Evolutionary conservation across 768 basidiomycete species (phyloP), one percentile per base, ranked within the genome.

Genomic region (Tricholoma furcatifolium): DNA sequence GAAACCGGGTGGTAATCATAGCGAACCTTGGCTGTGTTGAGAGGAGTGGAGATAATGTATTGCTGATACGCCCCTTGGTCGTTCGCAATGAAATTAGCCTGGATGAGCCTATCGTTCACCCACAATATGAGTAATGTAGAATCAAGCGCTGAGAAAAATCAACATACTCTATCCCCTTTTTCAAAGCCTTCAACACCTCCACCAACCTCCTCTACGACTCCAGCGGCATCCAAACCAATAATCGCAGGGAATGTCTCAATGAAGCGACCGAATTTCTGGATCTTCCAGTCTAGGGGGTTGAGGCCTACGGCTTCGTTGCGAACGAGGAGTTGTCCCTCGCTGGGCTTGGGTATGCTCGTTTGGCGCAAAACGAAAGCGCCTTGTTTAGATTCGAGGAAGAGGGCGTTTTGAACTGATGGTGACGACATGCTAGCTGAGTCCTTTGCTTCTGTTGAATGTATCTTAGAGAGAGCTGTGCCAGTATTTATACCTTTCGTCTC

Each of bases 241-340:
- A 82, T 65, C 7, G 73, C 71, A 9, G 78, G 82, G 56, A 67
- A 82, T 4, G 30, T n/a, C n/a, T 73, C 67, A 39, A 74, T 61
- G 49, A 72, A 72, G 27, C 69, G 55, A 1, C 69, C 72, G 44
- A 65, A 67, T 44, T 65, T 71, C 53, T 76, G 77, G 18, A 79
- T 67, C 60, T 78, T 80, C 64, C 78, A 78, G 56, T 83, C 82
- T 44, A 74, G 51, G 12, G 80, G 80, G 60, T 81, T 79, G 6
- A 82, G 67, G 2, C 68, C 74, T 7, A 65, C 60, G 0, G 74
- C 56, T 30, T 69, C 56, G 45, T 75, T 48, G 53, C 73, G 72
- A 54, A 81, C 65, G 42, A 80, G 66, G n/a, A 79, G 50, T 52
- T 80, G 69, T 3, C 70, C 71, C 0, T 61, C 55, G 1, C 67